These are phyloP conservation scores for Asterionellopsis glacialis DNA, from an alignment of 108 stramenopile species.

Conservation along the genomic window DNA sequence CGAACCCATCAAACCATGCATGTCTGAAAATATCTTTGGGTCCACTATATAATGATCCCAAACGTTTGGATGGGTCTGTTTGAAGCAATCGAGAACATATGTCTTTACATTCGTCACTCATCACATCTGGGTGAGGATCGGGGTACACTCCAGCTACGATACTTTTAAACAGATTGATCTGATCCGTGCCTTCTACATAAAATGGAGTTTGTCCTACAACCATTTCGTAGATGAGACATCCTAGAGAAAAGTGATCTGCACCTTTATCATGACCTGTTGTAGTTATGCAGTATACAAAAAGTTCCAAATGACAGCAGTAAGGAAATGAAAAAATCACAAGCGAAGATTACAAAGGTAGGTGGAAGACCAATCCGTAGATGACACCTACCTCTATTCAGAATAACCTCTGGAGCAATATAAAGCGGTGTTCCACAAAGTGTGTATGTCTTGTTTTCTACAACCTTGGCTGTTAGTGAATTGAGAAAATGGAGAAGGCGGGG, in stretches of 20 bases:
- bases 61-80: conserved; percentile 40
- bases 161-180: conserved; percentile 73
- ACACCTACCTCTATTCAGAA: conserved; percentile 13
- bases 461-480: conserved; percentile 24
- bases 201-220: conserved; percentile 70
- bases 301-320: too few relatives aligned
- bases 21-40: conserved; percentile 52
- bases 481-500: too few relatives aligned
- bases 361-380: too few relatives aligned
- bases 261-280: conserved; percentile 41
- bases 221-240: conserved; percentile 91
- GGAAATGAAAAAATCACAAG: too few relatives aligned
- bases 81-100: conserved; percentile 48
- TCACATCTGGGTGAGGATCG: conserved; percentile 18
- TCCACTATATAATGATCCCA: conserved; percentile 58
- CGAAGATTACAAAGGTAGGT: too few relatives aligned
- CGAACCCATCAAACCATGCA: conserved; percentile 70
- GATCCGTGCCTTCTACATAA: conserved; percentile 73
- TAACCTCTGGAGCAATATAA: conserved; percentile 78
- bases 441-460: conserved; percentile 80
- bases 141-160: conserved; percentile 71
- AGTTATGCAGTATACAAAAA: too few relatives aligned
- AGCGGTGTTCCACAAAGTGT: conserved; percentile 96
- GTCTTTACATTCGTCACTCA: conserved; percentile 24
- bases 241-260: conserved; percentile 64